Evolutionary conservation across 768 basidiomycete species (phyloP), one percentile per base, ranked within the genome.

Genomic region (Panaeolus cyanescens): DNA sequence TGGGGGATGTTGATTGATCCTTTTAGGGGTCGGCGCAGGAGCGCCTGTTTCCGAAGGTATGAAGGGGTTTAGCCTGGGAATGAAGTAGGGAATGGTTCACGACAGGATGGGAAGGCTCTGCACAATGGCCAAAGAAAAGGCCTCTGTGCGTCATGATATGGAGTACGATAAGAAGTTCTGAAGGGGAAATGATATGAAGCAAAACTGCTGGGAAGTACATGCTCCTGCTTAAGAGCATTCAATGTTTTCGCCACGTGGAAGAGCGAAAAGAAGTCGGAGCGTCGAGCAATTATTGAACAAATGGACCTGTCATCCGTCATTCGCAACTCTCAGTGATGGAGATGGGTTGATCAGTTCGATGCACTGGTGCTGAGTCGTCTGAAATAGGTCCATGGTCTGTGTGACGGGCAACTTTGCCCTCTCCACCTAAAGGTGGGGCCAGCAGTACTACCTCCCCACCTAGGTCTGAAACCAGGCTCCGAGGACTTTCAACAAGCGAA

Each of bases 401-500:
- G 8, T 42, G n/a, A 5, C 12, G 45, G 25, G 9, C 13, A 2
- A 28, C 25, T 28, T 22, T 42, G 39, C 19, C 22, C 39, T 13
- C 30, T 13, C 30, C 45, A 12, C 22, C 45, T 50, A 25, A 22
- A 28, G 45, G 45, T 50, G 19, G 25, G 9, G 13, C 45, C 15
- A 28, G 30, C 30, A 28, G 25, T 22, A 50, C 32, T 7, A 34
- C 59, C 30, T 55, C 59, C 10, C 5, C 32, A 10, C 6, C 32
- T 13, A 15, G 7, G 22, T 39, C 25, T 34, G 59, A 36, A 20
- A 32, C 53, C 13, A 54, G 50, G 22, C 59, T 39, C 53, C 36
- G 17, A 39, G 65, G 62, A 39, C 60, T 59, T 15, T 40, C 55
- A 32, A 63, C 60, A 25, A 57, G 61, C 17, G 57, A 42, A 12